Evolutionary conservation across 1,284 basidiomycete genomes (phyloP), one percentile per base, ranked within the genome.

Genomic region (Pulveroboletus sp.): DNA sequence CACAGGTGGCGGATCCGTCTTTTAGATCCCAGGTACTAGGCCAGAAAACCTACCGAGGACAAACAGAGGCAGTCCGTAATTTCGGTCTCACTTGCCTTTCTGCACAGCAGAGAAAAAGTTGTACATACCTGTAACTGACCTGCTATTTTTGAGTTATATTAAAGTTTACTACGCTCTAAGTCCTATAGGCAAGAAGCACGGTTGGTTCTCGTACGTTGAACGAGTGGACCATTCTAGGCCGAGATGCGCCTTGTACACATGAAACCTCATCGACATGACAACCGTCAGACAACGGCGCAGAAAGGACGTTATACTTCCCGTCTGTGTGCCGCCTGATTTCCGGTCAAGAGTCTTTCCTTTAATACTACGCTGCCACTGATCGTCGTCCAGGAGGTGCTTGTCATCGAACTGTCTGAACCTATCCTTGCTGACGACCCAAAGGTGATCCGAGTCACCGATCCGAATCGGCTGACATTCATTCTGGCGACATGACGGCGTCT

Each of bases 1-100:
- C 15, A 28, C 51, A 70, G 68, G 69, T 2, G 67, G 67, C 14
- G 66, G 58, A 25, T 57, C 62, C n/a, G 47, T 67, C 26, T 70
- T 70, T 36, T 68, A 55, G 57, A 20, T 26, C 28, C 22, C 18
- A 17, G 18, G 57, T 22, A 29, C 8, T n/a, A 29, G 22, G 25
- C n/a, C 12, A 40, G 36, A 40, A 44, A 25, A 47, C n/a, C 36
- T 28, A 33, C n/a, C 31, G 39, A n/a, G 29, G n/a, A 31, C 5
- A 38, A 18, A 48, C 12, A 25, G 33, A 8, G 6, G 12, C 12
- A 12, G 35, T 48, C 17, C 4, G 31, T 38, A 39, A 25, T 29
- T 38, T 46, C 17, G 25, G 38, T 22, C 10, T n/a, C 18, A 20
- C 22, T 8, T 14, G 22, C n/a, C n/a, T n/a, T 31, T 31, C 29